Evolutionary conservation across 2,329 filamentous ascomycete genomes (phyloP).

Genomic region (Didymella lethalis): DNA sequence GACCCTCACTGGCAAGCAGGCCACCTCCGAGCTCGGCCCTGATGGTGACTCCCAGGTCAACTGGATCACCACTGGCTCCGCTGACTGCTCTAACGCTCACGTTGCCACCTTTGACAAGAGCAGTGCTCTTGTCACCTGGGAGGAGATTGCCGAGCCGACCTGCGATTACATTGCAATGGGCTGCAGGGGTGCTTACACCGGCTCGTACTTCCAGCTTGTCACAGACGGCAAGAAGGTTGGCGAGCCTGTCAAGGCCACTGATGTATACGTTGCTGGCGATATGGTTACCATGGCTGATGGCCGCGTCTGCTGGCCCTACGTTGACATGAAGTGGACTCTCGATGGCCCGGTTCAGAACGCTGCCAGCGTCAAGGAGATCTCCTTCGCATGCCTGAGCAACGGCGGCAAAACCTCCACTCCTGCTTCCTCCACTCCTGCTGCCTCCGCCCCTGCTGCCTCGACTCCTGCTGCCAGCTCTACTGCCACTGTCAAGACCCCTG

Average conservation of each 20-base stretch:
- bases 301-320: constrained; percentile 69
- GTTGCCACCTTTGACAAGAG: constrained; percentile 62
- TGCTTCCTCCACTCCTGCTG: background rate
- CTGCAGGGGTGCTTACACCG: constrained; percentile 65
- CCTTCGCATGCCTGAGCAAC: constrained; percentile 60
- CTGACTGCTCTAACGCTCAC: constrained; percentile 67
- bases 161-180: constrained; percentile 67
- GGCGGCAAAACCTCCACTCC: constrained; percentile 24
- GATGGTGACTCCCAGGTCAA: constrained; percentile 67
- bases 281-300: constrained; percentile 68
- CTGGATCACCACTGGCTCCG: constrained; percentile 63
- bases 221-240: constrained; percentile 62
- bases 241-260: constrained; percentile 57
- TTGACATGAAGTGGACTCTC: constrained; percentile 62
- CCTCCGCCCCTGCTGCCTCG: constrained; percentile 18
- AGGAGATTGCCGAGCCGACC: constrained; percentile 64
- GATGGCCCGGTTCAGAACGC: constrained; percentile 52
- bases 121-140: constrained; percentile 66
- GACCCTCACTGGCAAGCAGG: constrained; percentile 62
- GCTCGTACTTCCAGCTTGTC: constrained; percentile 67
- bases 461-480: constrained; percentile 19
- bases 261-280: constrained; percentile 68
- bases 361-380: constrained; percentile 55
- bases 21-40: constrained; percentile 62
- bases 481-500: constrained; percentile 15